These are phyloP conservation scores for Aquilaria malaccensis DNA, from an alignment of 345 rosid species.

Conservation along the genomic window DNA sequence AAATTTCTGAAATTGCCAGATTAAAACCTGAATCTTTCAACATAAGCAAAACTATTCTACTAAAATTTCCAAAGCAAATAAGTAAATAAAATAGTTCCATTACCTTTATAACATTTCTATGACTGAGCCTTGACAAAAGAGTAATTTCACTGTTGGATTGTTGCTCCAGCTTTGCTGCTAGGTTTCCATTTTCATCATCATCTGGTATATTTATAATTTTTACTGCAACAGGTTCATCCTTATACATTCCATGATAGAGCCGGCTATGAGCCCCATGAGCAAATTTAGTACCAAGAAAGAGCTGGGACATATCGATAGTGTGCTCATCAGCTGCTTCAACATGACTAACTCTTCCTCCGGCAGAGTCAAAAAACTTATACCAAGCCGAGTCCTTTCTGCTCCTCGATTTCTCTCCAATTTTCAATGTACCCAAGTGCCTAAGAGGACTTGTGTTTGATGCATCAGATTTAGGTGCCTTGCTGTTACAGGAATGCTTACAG, in stretches of 20 bases:
- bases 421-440: constrained; percentile 40
- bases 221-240: constrained; percentile 69
- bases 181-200: constrained; percentile 41
- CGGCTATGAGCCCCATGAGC: constrained; percentile 70
- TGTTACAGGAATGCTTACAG: constrained; percentile 23
- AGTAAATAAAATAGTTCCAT: constrained; percentile 6
- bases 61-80: neutral
- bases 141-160: constrained; percentile 68
- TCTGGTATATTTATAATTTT: constrained; percentile 57
- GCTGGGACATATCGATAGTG: constrained; percentile 48
- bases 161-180: constrained; percentile 53
- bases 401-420: constrained; percentile 34
- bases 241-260: constrained; percentile 67
- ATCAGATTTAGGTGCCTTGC: constrained; percentile 15
- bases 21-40: neutral
- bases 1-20: no score
- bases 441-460: constrained; percentile 37
- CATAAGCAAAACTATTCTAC: constrained; percentile 1
- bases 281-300: constrained; percentile 56
- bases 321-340: constrained; percentile 50
- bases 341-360: constrained; percentile 51
- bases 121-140: constrained; percentile 55
- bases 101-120: constrained; percentile 72
- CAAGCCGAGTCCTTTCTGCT: constrained; percentile 50
- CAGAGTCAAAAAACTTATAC: constrained; percentile 58